Base-by-base conservation (phyloP, 257 asterid species). In the Pogostemon cablin region DNA sequence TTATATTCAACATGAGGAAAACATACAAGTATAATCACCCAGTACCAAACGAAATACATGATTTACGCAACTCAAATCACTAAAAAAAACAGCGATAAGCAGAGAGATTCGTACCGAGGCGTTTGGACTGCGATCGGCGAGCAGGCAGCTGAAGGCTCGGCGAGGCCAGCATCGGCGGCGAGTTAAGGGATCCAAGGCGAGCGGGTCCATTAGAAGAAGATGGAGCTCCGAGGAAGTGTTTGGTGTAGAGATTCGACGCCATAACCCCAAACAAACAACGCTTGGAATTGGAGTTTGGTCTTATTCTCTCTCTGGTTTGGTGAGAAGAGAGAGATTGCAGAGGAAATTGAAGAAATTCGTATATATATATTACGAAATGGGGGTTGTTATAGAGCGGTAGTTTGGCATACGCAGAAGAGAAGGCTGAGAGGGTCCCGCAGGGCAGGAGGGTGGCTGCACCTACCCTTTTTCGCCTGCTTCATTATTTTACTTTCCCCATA, bases 221-320 rank as follows among this genome's bases (percentile, higher is more conserved):
- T 6, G 85, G 62, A 80, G 86, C 87, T 80, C 96, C 87, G 76
- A 82, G 53, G 72, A 93, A 89, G 63, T 78, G 86, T 58, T 87
- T 88, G 83, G 90, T 60, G 63, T 82, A 74, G 63, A 89, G 79
- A 35, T 86, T 83, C 42, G 95, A 83, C 83, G 93, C 87, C 97
- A 88, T 92, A 54, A 5, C 64, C 65, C 50, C 69, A 68, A 55
- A 37, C 69, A 68, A 55, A 37, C 69, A 53, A 40, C 66, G 39
- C 32, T 42, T 52, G n/a, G 41, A 54, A 60, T 50, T 68, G 71
- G 77, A 59, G 69, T 9, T 77, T 52, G 77, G 77, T 66, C 72
- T 0, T 2, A 34, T 49, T 60, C 70, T 60, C 59, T 68, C 62
- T 62, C 66, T 43, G 48, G 73, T 69, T 76, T 67, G 81, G 81